phyloP scores from a whole-genome alignment of 2,329 filamentous ascomycete species.

The Periconia macrospinosa region DNA sequence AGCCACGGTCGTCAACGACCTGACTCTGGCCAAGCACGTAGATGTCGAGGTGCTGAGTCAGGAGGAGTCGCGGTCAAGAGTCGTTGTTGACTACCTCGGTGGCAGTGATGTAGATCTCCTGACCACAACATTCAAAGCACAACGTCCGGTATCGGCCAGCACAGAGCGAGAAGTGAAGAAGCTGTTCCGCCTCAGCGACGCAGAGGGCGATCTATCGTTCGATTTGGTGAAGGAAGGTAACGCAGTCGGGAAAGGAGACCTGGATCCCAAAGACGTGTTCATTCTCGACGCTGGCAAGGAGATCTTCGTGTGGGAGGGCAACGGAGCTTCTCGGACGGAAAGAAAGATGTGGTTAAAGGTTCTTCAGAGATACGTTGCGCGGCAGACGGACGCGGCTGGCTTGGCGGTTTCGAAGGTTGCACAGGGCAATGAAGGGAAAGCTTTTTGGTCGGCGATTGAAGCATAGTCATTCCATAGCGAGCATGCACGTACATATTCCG shows the following conservation, averaged over 20 bases:
- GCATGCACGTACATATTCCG: too few species aligned
- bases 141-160: conserved; percentile 43
- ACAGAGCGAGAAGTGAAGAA: conserved; percentile 41
- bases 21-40: conserved; percentile 64
- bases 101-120: conserved; percentile 46
- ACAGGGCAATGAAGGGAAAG: conserved; percentile 58
- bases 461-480: conserved; percentile 7
- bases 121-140: conserved; percentile 45
- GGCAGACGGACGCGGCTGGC: conserved; percentile 46
- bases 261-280: conserved; percentile 65
- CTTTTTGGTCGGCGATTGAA: conserved; percentile 54
- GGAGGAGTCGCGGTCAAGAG: conserved; percentile 57
- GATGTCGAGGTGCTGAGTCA: conserved; percentile 69
- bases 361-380: conserved; percentile 58
- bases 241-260: conserved; percentile 50
- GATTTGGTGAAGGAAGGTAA: conserved; percentile 60
- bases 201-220: conserved; percentile 60
- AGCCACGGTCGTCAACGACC: conserved; percentile 67
- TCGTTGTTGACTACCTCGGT: conserved; percentile 56
- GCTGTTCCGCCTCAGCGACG: conserved; percentile 66
- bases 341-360: conserved; percentile 63
- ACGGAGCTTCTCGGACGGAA: conserved; percentile 59
- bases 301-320: conserved; percentile 70
- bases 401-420: conserved; percentile 59
- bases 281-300: conserved; percentile 60